Evolutionary conservation across 2,329 filamentous ascomycete species (phyloP).

Genomic region (Elsinoe australis): DNA sequence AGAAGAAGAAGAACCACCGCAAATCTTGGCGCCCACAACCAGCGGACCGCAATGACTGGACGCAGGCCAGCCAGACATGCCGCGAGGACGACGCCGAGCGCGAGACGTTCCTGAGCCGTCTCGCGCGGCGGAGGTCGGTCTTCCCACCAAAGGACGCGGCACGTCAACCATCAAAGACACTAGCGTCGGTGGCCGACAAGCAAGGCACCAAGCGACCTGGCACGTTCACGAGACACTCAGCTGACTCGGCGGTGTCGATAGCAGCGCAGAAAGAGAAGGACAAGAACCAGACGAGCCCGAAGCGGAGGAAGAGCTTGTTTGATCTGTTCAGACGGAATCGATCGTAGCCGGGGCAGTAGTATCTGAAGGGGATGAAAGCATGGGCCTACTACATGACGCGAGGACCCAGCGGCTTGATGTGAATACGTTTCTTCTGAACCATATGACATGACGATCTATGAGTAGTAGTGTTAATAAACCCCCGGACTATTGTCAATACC

Average conservation of each 20-base stretch:
- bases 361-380: too few species aligned
- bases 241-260: slow-evolving; percentile 12
- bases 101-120: not conserved
- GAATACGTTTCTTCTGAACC: too few species aligned
- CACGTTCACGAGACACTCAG: not conserved
- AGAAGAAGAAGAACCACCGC: not conserved
- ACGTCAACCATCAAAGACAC: not conserved
- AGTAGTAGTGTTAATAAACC: too few species aligned
- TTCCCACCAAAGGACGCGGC: too few species aligned
- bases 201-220: not conserved
- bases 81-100: slow-evolving; percentile 5
- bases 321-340: slow-evolving; percentile 14
- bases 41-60: slow-evolving; percentile 19
- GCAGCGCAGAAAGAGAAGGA: not conserved
- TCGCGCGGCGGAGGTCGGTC: not conserved
- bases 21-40: slow-evolving; percentile 2
- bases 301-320: slow-evolving; percentile 14
- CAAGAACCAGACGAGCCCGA: not conserved
- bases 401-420: too few species aligned
- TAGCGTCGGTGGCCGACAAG: slow-evolving; percentile 6
- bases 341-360: too few species aligned
- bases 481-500: too few species aligned
- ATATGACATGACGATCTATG: too few species aligned
- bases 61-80: slow-evolving; percentile 17
- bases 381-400: too few species aligned